Evolutionary conservation across 306 rosid species (phyloP).

Genomic region (Pachyrhizus erosus): DNA sequence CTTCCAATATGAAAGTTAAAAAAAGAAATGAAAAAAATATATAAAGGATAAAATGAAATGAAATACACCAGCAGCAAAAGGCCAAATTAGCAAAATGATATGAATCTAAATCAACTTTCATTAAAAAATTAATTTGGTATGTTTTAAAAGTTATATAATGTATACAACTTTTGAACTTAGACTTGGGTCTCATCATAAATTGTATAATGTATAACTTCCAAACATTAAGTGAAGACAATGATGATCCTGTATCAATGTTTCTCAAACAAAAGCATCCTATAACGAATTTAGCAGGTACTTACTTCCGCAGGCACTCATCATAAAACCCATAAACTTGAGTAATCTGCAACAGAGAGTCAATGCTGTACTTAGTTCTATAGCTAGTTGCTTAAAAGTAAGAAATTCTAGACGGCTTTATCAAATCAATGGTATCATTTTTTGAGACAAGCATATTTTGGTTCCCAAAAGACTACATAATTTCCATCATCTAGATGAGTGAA

Average conservation of each 20-base stretch:
- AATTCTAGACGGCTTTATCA: neutral
- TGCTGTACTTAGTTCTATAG: neutral
- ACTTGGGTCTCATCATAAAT: conserved; percentile 5
- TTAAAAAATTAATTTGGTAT: neutral
- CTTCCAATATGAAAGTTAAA: neutral
- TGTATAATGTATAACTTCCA: no score
- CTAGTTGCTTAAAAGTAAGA: neutral
- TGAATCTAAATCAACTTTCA: neutral
- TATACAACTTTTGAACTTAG: neutral
- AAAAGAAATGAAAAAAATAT: neutral
- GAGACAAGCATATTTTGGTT: conserved; percentile 10
- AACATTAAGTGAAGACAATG: neutral
- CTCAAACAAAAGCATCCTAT: neutral
- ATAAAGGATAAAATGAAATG: neutral
- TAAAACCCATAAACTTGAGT: conserved; percentile 98
- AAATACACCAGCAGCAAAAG: neutral
- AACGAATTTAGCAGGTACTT: conserved; percentile 51
- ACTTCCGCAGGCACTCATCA: conserved; percentile 96
- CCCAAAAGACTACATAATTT: conserved; percentile 19
- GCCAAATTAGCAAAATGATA: conserved; percentile 2
- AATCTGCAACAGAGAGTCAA: conserved; percentile 66
- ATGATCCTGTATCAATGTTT: neutral
- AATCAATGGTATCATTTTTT: neutral
- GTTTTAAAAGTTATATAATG: neutral
- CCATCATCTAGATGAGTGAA: neutral